phyloP scores from a whole-genome alignment of 1,139 yeast genomes.

The Suhomyces taliae region DNA sequence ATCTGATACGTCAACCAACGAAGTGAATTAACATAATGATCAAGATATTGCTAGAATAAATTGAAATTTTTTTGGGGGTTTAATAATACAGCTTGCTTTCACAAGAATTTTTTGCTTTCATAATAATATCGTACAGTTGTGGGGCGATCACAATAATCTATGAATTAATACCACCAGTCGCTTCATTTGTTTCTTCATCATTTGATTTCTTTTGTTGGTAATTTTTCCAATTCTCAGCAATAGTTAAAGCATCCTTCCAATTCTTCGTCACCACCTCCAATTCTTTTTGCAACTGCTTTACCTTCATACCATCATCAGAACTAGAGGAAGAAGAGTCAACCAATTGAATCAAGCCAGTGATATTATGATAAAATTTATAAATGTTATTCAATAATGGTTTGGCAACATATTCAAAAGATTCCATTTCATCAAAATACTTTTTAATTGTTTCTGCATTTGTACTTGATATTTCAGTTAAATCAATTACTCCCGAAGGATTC shows the following conservation, averaged over 20 bases:
- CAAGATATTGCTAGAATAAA: not conserved
- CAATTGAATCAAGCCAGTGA: slow-evolving; percentile 24
- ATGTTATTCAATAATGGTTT: slow-evolving; percentile 32
- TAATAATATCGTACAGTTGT: not conserved
- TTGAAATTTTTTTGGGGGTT: too few species aligned
- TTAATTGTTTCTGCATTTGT: slow-evolving; percentile 21
- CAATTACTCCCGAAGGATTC: slow-evolving; percentile 38
- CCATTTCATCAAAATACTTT: slow-evolving; percentile 32
- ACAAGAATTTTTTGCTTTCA: not conserved
- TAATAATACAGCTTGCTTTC: not conserved
- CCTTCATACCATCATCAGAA: slow-evolving; percentile 14
- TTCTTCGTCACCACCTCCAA: slow-evolving; percentile 38
- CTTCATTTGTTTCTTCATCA: not conserved
- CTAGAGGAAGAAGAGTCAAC: slow-evolving; percentile 12
- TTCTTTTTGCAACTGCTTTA: slow-evolving; percentile 35
- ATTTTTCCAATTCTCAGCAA: slow-evolving; percentile 49
- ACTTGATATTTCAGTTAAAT: slow-evolving; percentile 20
- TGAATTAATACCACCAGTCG: too few species aligned
- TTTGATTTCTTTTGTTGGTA: slow-evolving; percentile 7
- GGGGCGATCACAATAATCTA: not conserved
- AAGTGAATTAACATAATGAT: not conserved
- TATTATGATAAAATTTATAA: slow-evolving; percentile 22
- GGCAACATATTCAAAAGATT: slow-evolving; percentile 37
- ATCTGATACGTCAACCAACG: not conserved
- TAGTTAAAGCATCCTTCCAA: slow-evolving; percentile 46